Base-by-base conservation (phyloP, 345 rosid genomes). In the Aquilaria malaccensis region DNA sequence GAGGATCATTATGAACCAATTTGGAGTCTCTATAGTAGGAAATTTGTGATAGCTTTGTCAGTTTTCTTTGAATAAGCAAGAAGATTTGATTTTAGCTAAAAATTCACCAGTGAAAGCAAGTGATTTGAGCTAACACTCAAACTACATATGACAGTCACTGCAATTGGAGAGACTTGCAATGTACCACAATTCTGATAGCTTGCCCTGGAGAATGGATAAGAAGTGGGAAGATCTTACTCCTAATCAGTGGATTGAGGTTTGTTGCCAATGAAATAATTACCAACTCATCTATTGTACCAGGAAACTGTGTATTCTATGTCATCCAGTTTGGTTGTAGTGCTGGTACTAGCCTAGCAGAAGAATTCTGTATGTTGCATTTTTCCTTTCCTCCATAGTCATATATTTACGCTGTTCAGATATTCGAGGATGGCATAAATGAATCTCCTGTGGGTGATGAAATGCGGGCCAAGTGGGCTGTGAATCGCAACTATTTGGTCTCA, bases 391-490 rank as follows among this genome's bases (percentile, higher is more conserved):
- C 43, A 37, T 37, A 3, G 5, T 37, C 7, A 37, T 37, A 4
- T 37, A 37, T 37, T 37, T 37, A 37, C 2, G 33, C 61, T 65
- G 48, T 58, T 45, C 76, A 94, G 99, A 80, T 94, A 77, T 94
- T 88, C 76, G 99, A 94, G 83, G 99, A 88, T 70, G 99, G 99
- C 64, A 83, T 94, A 68, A 90, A 85, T 65, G 91, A 84, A 70
- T 77, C 85, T 50, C 71, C 79, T 60, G 50, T 64, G 49, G 76
- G 73, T 58, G 33, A 56, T 70, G 77, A 58, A 72, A 65, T 59
- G 65, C 73, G 67, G 59, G 83, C 97, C 59, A 84, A 78, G 65
- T 83, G 93, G 96, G 87, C 99, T 71, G 48, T 71, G 70, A 75
- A 81, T 80, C 95, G 88, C 51, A 86, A 52, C 67, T 94, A 86